These are phyloP conservation scores for Moringa oleifera DNA, from an alignment of 345 rosid species.

Conservation along the genomic window DNA sequence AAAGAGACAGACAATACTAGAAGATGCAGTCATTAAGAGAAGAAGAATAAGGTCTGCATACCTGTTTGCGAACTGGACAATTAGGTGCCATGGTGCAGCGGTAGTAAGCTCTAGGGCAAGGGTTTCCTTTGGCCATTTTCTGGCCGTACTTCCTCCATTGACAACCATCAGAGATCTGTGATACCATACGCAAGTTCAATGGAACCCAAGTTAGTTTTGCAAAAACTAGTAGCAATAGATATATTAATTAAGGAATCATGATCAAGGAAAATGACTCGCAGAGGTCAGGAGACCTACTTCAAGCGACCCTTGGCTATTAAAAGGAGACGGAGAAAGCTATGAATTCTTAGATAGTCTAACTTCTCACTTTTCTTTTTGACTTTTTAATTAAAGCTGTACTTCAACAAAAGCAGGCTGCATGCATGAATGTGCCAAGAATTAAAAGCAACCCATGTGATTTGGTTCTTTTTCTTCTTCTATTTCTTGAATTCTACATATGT, in stretches of 20 bases:
- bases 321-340: no score
- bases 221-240: no score
- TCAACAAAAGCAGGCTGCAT: conserved; percentile 24
- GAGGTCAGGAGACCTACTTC: neutral
- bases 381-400: conserved; percentile 9
- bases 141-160: conserved; percentile 99
- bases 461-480: no score
- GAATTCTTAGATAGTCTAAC: neutral
- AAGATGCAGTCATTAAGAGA: no score
- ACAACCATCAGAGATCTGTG: conserved; percentile 79
- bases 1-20: no score
- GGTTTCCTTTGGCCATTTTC: conserved; percentile 98
- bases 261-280: no score
- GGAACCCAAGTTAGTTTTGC: neutral
- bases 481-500: no score
- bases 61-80: conserved; percentile 97
- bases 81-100: conserved; percentile 96
- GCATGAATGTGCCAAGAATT: no score
- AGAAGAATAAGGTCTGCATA: conserved; percentile 17
- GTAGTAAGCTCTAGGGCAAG: conserved; percentile 93
- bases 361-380: neutral
- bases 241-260: no score
- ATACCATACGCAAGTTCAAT: neutral
- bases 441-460: no score
- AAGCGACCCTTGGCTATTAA: no score